phyloP scores from a whole-genome alignment of 257 asterid genomes.

The Solanum rostratum region DNA sequence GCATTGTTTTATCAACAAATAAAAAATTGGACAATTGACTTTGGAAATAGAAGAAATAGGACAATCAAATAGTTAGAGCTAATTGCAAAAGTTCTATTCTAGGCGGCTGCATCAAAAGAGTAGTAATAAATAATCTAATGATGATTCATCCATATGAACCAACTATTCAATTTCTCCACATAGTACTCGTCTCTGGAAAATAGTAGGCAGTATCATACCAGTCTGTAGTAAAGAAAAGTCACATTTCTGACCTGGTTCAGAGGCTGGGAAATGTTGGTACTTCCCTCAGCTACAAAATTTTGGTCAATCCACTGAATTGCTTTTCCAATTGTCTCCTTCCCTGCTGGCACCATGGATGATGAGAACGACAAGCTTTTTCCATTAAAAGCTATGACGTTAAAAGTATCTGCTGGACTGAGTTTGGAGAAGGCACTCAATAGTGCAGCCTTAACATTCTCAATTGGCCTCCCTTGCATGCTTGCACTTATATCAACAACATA shows the following conservation, averaged over 20 bases:
- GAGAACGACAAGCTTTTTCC: constrained; percentile 36
- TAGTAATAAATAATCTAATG: not conserved
- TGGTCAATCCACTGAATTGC: constrained; percentile 49
- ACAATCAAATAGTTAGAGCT: not conserved
- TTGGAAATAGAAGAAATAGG: not conserved
- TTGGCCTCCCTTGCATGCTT: constrained; percentile 68
- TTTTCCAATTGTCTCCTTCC: constrained; percentile 30
- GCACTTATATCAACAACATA: constrained; percentile 62
- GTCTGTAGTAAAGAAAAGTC: not conserved
- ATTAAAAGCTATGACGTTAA: constrained; percentile 59
- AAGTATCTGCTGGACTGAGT: constrained; percentile 48
- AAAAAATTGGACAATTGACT: not conserved
- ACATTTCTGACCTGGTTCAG: constrained; percentile 43
- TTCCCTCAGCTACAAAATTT: constrained; percentile 50
- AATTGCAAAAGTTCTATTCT: too few species aligned
- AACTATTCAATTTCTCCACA: not conserved
- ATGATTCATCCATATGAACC: not conserved
- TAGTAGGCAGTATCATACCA: not conserved
- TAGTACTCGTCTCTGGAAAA: not conserved
- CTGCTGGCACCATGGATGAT: constrained; percentile 36
- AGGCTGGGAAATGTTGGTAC: constrained; percentile 50
- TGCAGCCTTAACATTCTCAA: constrained; percentile 50
- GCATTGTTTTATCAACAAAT: not conserved
- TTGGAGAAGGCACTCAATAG: constrained; percentile 38
- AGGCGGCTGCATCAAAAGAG: too few species aligned